Percentiles rank a stretch among this genome's conserved stretches.
Conservation (phyloP, 768 basidiomycete genomes). For the Calvatia gigantea region DNA sequence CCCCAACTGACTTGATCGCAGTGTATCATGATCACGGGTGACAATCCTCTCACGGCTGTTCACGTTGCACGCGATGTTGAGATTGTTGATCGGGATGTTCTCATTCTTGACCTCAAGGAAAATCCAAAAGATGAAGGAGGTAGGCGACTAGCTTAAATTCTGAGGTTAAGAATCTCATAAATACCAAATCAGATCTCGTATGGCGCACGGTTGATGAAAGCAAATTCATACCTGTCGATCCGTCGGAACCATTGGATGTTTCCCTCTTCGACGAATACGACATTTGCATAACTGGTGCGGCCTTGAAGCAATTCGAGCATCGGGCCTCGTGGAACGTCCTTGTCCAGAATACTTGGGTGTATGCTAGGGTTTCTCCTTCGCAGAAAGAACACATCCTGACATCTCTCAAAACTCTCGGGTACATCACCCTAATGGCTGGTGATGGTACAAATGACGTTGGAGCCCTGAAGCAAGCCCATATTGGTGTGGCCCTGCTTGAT, state of each 20-base stretch:
- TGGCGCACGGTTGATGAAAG: conserved; percentile 95
- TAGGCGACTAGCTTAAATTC: conserved; percentile 28
- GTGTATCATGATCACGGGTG: conserved; percentile 99
- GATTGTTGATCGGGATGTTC: conserved; percentile 91
- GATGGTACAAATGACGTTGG: conserved; percentile 99
- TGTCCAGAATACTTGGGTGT: conserved; percentile 96
- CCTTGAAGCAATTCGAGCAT: conserved; percentile 83
- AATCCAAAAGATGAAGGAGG: conserved; percentile 68
- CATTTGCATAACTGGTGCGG: conserved; percentile 94
- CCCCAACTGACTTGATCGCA: conserved; percentile 25
- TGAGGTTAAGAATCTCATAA: not conserved
- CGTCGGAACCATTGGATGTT: conserved; percentile 71
- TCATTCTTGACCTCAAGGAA: conserved; percentile 89
- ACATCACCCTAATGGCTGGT: conserved; percentile 94
- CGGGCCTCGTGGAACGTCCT: conserved; percentile 72
- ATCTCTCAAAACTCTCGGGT: conserved; percentile 84
- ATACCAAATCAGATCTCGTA: conserved; percentile 57
- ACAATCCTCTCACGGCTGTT: conserved; percentile 94
- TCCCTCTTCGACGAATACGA: conserved; percentile 84
- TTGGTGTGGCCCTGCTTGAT: conserved; percentile 91
- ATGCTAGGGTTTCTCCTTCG: conserved; percentile 92
- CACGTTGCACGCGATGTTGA: conserved; percentile 97
- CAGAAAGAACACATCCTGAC: conserved; percentile 97
- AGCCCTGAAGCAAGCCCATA: conserved; percentile 96
- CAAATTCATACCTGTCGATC: conserved; percentile 84